A percentile compares a stretch with the other conserved stretches of the same genome.
phyloP scores from a whole-genome alignment of 371 early-diverging fungal species.

The Rhizopus stolonifer region DNA sequence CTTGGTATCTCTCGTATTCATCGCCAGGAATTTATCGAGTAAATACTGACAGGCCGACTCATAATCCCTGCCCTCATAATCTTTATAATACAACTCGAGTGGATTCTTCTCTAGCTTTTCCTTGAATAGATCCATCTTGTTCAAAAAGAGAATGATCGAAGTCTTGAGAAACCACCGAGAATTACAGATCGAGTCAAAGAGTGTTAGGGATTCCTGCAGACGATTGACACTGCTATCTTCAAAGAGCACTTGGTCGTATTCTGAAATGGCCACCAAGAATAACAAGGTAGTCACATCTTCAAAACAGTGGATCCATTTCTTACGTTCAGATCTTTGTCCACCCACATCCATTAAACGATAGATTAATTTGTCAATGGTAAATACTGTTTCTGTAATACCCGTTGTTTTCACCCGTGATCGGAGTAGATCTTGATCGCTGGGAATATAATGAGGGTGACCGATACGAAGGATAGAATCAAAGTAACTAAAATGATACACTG shows the following conservation, averaged over 20 bases:
- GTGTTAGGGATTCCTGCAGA: conserved; percentile 57
- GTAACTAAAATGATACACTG: conserved; percentile 47
- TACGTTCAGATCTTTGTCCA: conserved; percentile 89
- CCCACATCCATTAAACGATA: conserved; percentile 94
- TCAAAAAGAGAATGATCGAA: conserved; percentile 80
- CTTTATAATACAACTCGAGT: conserved; percentile 67
- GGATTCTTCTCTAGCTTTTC: conserved; percentile 67
- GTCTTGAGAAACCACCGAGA: conserved; percentile 78
- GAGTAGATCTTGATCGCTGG: conserved; percentile 86
- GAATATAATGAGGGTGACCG: conserved; percentile 69
- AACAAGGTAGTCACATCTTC: conserved; percentile 93
- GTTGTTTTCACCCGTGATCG: conserved; percentile 84
- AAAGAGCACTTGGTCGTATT: conserved; percentile 91
- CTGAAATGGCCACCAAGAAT: conserved; percentile 91
- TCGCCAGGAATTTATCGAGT: conserved; percentile 40
- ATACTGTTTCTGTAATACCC: conserved; percentile 85
- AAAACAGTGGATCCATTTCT: conserved; percentile 95
- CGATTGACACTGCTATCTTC: conserved; percentile 90
- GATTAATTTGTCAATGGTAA: conserved; percentile 75
- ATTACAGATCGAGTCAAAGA: conserved; percentile 81
- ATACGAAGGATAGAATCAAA: conserved; percentile 88
- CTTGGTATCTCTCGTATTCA: conserved; percentile 45
- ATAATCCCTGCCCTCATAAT: conserved; percentile 71
- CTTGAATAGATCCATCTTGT: conserved; percentile 81
- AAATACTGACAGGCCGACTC: conserved; percentile 60